These are phyloP conservation scores for Coffea eugenioides DNA, from an alignment of 257 asterid genomes.

Conservation along the genomic window DNA sequence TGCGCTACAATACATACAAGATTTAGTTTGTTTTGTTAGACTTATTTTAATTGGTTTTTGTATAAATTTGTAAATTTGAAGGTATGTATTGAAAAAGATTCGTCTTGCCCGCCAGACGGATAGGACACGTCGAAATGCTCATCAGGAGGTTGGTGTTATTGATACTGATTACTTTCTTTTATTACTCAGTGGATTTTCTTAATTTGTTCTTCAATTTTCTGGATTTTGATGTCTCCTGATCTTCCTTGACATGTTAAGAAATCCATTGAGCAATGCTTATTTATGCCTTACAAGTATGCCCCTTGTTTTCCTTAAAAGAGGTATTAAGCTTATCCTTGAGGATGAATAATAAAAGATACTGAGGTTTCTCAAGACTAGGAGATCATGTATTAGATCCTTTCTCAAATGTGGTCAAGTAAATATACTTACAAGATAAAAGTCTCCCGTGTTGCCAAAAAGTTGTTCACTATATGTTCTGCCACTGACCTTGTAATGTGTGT, in stretches of 20 bases:
- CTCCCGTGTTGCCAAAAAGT: constrained; percentile 4
- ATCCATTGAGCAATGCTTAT: not conserved
- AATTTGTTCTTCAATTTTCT: not conserved
- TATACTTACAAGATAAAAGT: not conserved
- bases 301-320: not conserved
- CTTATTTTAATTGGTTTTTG: constrained; percentile 19
- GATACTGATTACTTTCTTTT: not conserved
- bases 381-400: not conserved
- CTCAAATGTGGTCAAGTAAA: not conserved
- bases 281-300: not conserved
- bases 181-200: not conserved
- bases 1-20: not conserved
- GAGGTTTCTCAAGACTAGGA: no score
- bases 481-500: not conserved
- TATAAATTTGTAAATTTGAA: constrained; percentile 25
- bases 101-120: constrained; percentile 96
- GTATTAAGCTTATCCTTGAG: not conserved
- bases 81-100: constrained; percentile 89
- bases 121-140: constrained; percentile 93
- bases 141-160: constrained; percentile 74
- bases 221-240: not conserved
- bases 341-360: not conserved
- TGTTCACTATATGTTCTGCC: not conserved
- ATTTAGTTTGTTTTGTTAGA: not conserved
- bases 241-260: not conserved